These are phyloP conservation scores for Aspergillus kassunensis DNA, from an alignment of 495 filamentous ascomycete species.

Conservation along the genomic window DNA sequence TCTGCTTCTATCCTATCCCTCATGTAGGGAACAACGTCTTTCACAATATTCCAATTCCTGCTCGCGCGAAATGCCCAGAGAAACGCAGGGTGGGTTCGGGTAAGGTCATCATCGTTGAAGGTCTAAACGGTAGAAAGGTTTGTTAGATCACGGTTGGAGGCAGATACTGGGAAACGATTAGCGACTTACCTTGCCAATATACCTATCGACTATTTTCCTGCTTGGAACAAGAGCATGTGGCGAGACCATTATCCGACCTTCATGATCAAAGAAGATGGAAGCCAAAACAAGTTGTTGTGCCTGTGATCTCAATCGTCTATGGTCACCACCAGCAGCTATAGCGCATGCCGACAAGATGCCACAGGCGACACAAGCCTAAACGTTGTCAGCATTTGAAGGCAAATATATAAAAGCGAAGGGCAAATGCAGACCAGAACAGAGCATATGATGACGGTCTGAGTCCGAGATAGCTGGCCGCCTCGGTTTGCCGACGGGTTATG, in stretches of 20 bases:
- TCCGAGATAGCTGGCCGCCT: constrained; percentile 43
- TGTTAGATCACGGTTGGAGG: not conserved
- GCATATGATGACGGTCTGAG: constrained; percentile 59
- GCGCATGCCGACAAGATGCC: constrained; percentile 53
- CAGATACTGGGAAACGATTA: not conserved
- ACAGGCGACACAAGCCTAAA: constrained; percentile 56
- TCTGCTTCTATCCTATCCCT: constrained; percentile 49
- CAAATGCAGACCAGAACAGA: constrained; percentile 54
- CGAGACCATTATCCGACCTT: constrained; percentile 74
- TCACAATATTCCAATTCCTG: constrained; percentile 67
- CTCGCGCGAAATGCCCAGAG: constrained; percentile 83
- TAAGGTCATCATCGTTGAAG: constrained; percentile 69
- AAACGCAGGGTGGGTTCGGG: constrained; percentile 73
- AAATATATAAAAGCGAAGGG: not conserved
- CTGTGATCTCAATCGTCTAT: constrained; percentile 53
- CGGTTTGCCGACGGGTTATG: constrained; percentile 25
- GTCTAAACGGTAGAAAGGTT: constrained; percentile 35
- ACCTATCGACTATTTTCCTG: constrained; percentile 74
- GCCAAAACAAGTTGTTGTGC: constrained; percentile 78
- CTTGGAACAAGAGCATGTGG: constrained; percentile 77
- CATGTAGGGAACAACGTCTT: constrained; percentile 67
- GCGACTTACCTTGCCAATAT: constrained; percentile 57
- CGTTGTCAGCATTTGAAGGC: constrained; percentile 14
- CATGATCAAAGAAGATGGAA: constrained; percentile 68
- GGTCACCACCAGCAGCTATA: constrained; percentile 52